Evolutionary conservation across 2,329 filamentous ascomycete species (phyloP), one percentile per base, ranked within the genome.

Genomic region (Didymella segeticola): DNA sequence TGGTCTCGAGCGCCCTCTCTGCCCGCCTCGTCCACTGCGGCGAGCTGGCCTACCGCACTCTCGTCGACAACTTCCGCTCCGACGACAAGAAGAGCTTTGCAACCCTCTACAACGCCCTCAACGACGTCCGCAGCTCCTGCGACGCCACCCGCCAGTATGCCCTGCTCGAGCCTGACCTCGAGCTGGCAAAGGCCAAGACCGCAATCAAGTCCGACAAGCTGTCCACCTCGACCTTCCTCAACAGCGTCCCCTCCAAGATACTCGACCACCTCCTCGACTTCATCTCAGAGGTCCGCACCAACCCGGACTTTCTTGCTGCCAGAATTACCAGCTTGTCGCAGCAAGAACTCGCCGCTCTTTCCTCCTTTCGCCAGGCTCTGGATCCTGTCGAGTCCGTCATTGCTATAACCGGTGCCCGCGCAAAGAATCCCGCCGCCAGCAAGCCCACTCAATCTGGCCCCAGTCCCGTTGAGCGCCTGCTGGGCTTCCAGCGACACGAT

Each of bases 401-500:
- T 58, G 88, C 87, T 48, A 89, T 87, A 71, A 86, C 88, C 50
- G 51, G 46, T 9, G 78, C 77, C 50, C 78, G 77, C 54, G 79
- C 76, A 59, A 82, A 80, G 64, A 78, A 66, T 65, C 80, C 80
- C 49, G 78, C 66, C 75, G 72, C 75, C 72, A 78, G 71, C 68
- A 79, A 71, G 75, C 80, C 63, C 79, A 78, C 71, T 70, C 78
- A 79, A 60, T 80, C 79, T 66, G 75, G 78, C 42, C 79, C 83
- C 58, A 87, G 82, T 60, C 86, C 90, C 56, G 88, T 96, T 66
- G 91, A 96, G 73, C 87, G 90, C 68, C 85, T 95, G 58, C 80
- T 96, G 66, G 93, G 90, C 45, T 96, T 97, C 72, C 91, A 96
- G 76, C 84, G 93, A 66, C 90, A 93, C 69, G 91, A 96, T 72